These are phyloP conservation scores for Globisporangium viniferum DNA, from an alignment of 352 stramenopile genomes.

Conservation along the genomic window DNA sequence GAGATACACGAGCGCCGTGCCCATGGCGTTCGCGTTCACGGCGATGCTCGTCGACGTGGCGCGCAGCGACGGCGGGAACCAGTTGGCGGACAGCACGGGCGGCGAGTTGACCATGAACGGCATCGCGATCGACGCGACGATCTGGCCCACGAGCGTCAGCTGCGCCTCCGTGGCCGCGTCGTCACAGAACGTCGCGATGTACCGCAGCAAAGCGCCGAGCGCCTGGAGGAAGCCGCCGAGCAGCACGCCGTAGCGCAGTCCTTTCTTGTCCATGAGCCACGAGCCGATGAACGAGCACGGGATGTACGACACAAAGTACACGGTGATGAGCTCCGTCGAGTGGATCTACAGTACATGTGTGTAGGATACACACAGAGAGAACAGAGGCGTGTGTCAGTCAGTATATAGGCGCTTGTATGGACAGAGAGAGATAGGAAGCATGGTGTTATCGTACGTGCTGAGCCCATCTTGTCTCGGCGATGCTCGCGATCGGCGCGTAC, in stretches of 20 bases:
- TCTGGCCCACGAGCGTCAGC: slow-evolving; percentile 54
- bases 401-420: not conserved
- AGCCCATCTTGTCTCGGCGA: slow-evolving; percentile 56
- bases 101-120: slow-evolving; percentile 88
- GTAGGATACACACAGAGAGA: not conserved
- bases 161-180: slow-evolving; percentile 26
- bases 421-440: too few species aligned
- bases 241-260: slow-evolving; percentile 56
- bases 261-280: slow-evolving; percentile 81
- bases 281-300: slow-evolving; percentile 75
- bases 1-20: slow-evolving; percentile 62
- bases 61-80: slow-evolving; percentile 64
- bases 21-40: slow-evolving; percentile 73
- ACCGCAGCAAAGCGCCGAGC: slow-evolving; percentile 42
- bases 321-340: slow-evolving; percentile 72
- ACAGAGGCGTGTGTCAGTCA: not conserved
- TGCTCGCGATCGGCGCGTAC: slow-evolving; percentile 68
- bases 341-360: slow-evolving; percentile 29
- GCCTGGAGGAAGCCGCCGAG: slow-evolving; percentile 57
- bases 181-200: slow-evolving; percentile 30
- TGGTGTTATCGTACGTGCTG: slow-evolving; percentile 35
- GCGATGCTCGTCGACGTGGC: slow-evolving; percentile 68
- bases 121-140: slow-evolving; percentile 65
- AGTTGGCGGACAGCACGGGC: slow-evolving; percentile 66
- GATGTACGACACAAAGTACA: slow-evolving; percentile 81